These are phyloP conservation scores for Pleurotus eryngii DNA, from an alignment of 768 basidiomycete species.

Conservation along the genomic window DNA sequence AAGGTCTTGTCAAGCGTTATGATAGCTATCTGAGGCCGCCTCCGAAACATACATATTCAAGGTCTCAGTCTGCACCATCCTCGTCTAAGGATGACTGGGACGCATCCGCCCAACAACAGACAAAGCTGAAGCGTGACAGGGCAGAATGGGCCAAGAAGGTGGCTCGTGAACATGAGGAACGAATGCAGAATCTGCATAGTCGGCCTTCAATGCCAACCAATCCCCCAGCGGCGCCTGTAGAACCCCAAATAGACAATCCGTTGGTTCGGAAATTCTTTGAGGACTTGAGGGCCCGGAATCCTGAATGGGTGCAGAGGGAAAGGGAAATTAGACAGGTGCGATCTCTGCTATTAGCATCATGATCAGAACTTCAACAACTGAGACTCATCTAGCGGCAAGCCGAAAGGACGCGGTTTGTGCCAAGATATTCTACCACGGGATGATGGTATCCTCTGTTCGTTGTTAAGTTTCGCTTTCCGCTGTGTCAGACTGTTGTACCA, in stretches of 20 bases:
- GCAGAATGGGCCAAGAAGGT: conserved; percentile 52
- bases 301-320: conserved; percentile 60
- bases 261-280: conserved; percentile 54
- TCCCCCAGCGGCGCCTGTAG: conserved; percentile 31
- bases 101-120: conserved; percentile 35
- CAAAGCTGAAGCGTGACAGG: conserved; percentile 43
- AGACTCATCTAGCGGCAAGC: conserved; percentile 6
- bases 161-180: conserved; percentile 45
- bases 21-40: background rate
- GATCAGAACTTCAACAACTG: background rate
- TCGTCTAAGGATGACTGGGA: conserved; percentile 14
- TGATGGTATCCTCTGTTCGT: background rate
- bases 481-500: background rate
- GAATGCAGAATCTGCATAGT: conserved; percentile 39
- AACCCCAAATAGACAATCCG: conserved; percentile 33
- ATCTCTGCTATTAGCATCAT: background rate
- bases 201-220: background rate
- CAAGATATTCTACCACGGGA: conserved; percentile 2
- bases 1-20: background rate
- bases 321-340: conserved; percentile 49
- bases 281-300: conserved; percentile 51
- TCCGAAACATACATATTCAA: background rate
- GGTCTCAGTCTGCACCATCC: background rate
- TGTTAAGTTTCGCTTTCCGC: background rate
- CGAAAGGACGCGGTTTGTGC: conserved; percentile 7